Evolutionary conservation across 2,329 filamentous ascomycete genomes (phyloP), one percentile per base, ranked within the genome.

Genomic region (Epichloe gansuensis): DNA sequence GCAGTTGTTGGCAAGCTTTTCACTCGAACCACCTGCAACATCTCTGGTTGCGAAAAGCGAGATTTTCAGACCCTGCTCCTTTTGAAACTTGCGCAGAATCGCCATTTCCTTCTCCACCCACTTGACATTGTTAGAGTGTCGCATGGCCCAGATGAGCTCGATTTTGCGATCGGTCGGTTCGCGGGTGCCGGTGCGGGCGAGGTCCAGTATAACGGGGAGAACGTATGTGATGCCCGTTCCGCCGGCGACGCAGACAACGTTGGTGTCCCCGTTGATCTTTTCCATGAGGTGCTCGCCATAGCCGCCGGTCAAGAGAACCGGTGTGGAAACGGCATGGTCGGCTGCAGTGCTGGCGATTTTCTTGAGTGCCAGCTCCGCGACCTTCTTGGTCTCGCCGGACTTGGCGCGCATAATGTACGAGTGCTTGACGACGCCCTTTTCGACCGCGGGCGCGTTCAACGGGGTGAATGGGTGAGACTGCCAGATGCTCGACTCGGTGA

Each of bases 391-490:
- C 63, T 84, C 79, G 11, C 82, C 82, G 0, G 66, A 66, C 55
- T 78, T 78, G 4, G 76, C 77, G 4, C 80, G 71, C 54, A 83
- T 68, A 47, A 82, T 71, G 57, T 82, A 82, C 15, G 74, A 73
- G 56, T 81, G 77, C 40, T 67, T 65, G 9, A 77, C 71, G 2
- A 61, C 56, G 0, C 71, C 66, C 50, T 68, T 62, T 21, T 63
- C 59, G 0, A 70, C 63, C 6, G 66, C 58, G 0, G 80, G 81
- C 0, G 76, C 63, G 51, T 75, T 81, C 8, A 81, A 68, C 0
- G 81, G 79, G 0, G 82, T 87, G 60, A 87, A 85, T 0, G 84
- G 84, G 59, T 88, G 84, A 0, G 80, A 81, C 64, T 88, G 83
- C 81, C 82, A 87, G 58, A 87, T 74, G 58, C 75, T 82, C 35